phyloP scores from a whole-genome alignment of 176 grass and related monocot genomes.

The Luzula sylvatica region DNA sequence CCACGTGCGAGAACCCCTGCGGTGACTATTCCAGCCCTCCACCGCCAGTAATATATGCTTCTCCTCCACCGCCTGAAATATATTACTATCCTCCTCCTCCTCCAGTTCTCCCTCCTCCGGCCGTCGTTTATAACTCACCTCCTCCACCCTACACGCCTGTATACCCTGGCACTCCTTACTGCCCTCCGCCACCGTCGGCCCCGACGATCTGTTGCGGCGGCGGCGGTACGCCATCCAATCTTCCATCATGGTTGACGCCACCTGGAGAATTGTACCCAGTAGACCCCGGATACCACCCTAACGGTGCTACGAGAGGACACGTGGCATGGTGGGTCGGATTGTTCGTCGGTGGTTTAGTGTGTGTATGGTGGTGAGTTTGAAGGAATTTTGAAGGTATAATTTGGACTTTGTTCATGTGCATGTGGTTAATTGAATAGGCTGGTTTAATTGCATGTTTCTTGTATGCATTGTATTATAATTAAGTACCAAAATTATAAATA shows the following conservation, averaged over 20 bases:
- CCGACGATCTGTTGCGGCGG: background rate
- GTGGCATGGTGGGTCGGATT: background rate
- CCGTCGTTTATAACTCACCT: conserved; percentile 1
- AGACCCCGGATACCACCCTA: conserved; percentile 43
- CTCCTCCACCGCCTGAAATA: conserved; percentile 6
- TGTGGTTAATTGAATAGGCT: conserved; percentile 6
- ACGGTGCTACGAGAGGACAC: background rate
- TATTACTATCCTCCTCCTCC: conserved; percentile 31
- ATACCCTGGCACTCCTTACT: conserved; percentile 15
- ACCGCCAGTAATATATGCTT: conserved; percentile 16
- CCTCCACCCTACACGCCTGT: conserved; percentile 27
- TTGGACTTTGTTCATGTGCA: background rate
- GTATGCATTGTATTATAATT: conserved; percentile 19
- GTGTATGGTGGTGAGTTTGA: conserved; percentile 29
- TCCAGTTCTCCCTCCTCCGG: conserved; percentile 2
- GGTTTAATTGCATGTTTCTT: conserved; percentile 17
- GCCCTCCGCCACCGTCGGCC: conserved; percentile 37
- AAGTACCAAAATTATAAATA: conserved; percentile 14
- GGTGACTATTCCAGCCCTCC: conserved; percentile 52
- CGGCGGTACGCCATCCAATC: conserved; percentile 27
- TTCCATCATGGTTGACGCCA: conserved; percentile 32
- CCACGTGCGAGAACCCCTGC: conserved; percentile 36
- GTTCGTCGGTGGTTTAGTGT: conserved; percentile 9
- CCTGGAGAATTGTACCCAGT: conserved; percentile 53
- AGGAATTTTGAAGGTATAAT: conserved; percentile 2